Base-by-base conservation (phyloP, 305 asterid genomes). In the Vinca major region DNA sequence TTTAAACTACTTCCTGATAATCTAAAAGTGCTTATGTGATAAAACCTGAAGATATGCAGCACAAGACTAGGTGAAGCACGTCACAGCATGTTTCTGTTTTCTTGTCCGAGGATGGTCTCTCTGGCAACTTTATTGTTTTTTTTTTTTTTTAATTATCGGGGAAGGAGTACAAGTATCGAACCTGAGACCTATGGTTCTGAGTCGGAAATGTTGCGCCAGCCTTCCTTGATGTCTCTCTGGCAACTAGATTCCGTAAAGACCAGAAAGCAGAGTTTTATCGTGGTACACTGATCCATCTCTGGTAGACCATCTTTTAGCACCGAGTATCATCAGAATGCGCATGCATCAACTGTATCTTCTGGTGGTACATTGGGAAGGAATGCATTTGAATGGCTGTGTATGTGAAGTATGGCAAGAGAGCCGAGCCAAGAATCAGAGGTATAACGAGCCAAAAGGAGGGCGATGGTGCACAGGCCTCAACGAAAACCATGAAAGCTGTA, bases 361-460 rank as follows among this genome's bases (percentile, higher is more conserved):
- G 89, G 66, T 87, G 94, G 64, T 82, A 85, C 68, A 83, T 63
- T 0, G 94, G 94, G 48, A 78, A 77, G 70, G 80, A 83, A 48
- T 76, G 65, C 62, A 86, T 72, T 45, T 81, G 86, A 74, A 82
- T 79, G 0, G 85, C 81, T 7, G 83, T 81, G 70, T 85, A 89
- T 0, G 86, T 78, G 44, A 85, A 84, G 70, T 85, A 87, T 0
- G 93, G 93, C 9, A 87, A 75, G 11, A 80, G 82, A 63, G 90
- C 83, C 1, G 80, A 78, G 0, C 78, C 62, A 7, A 88, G 76
- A 16, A 80, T 86, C 7, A 83, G 40, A 39, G 86, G 71, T 7
- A 85, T 76, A 17, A 85, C 69, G 40, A 81, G 60, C 93, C 93
- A 87, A 54, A 77, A 87, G 51, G 84, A 75, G 0, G 90, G 93